Conservation (phyloP, 1,139 yeast species). For the Yamadazyma blattariae region DNA sequence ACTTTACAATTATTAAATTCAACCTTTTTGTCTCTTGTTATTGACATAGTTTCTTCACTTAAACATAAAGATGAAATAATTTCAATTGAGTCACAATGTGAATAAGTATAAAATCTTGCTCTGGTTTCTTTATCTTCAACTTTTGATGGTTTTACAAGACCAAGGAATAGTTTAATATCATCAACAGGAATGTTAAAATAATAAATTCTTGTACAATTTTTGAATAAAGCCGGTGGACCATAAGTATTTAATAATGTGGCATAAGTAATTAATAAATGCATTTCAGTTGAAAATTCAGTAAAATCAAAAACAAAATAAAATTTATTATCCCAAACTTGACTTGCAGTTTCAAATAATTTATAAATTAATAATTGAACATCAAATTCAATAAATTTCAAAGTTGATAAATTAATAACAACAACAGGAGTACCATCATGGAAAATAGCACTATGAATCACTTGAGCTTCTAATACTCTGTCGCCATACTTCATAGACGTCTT, state of each 20-base stretch:
- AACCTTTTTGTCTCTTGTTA: slow-evolving; percentile 56
- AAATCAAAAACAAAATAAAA: slow-evolving; percentile 67
- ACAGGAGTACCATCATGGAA: slow-evolving; percentile 74
- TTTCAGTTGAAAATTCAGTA: slow-evolving; percentile 50
- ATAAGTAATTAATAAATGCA: slow-evolving; percentile 21
- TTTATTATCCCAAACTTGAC: slow-evolving; percentile 72
- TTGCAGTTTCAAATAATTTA: slow-evolving; percentile 62
- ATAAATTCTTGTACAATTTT: slow-evolving; percentile 55
- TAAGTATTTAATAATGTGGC: slow-evolving; percentile 33
- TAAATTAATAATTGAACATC: slow-evolving; percentile 60
- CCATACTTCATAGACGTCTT: slow-evolving; percentile 58
- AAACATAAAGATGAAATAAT: slow-evolving; percentile 51
- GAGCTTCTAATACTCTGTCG: slow-evolving; percentile 37
- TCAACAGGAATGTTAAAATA: slow-evolving; percentile 59
- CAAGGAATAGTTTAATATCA: slow-evolving; percentile 22
- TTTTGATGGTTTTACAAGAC: slow-evolving; percentile 12
- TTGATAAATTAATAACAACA: slow-evolving; percentile 51
- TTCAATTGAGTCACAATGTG: slow-evolving; percentile 49
- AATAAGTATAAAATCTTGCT: slow-evolving; percentile 30
- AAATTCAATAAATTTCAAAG: slow-evolving; percentile 37
- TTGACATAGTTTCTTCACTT: slow-evolving; percentile 33
- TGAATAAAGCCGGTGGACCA: slow-evolving; percentile 48
- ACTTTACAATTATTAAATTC: slow-evolving; percentile 56
- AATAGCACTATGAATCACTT: slow-evolving; percentile 61
- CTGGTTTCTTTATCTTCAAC: slow-evolving; percentile 15